Percentiles rank a stretch among this genome's conserved stretches.
These are phyloP conservation scores for Aulographum hederae DNA, from an alignment of 2,329 filamentous ascomycete genomes.

Conservation along the genomic window DNA sequence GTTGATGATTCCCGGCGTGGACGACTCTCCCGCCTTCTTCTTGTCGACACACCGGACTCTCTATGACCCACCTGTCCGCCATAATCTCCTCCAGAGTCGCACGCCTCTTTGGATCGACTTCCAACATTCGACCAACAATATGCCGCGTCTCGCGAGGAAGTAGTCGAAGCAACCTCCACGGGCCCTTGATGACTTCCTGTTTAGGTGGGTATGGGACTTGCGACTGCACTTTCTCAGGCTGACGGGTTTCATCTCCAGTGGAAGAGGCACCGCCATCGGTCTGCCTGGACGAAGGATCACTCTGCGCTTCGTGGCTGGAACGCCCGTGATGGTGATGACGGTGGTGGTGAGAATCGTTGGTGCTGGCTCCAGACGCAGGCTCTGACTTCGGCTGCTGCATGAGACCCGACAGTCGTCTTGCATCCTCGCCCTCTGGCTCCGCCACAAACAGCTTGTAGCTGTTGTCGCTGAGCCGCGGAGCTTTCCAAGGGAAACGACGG, in stretches of 20 bases:
- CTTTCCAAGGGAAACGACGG: conserved; percentile 90
- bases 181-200: conserved; percentile 65
- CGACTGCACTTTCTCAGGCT: conserved; percentile 8
- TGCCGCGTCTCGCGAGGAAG: conserved; percentile 78
- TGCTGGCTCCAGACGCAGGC: conserved; percentile 20
- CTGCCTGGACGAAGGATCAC: not conserved
- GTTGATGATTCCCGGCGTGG: conserved; percentile 58
- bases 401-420: conserved; percentile 8
- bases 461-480: conserved; percentile 78
- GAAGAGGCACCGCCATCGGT: not conserved
- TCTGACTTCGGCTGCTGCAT: conserved; percentile 14
- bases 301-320: not conserved
- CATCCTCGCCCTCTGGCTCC: conserved; percentile 41
- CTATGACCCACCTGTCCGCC: conserved; percentile 62
- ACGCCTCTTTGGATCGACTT: conserved; percentile 65
- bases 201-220: conserved; percentile 39
- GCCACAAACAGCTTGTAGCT: conserved; percentile 88
- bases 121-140: conserved; percentile 84
- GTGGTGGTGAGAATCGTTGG: conserved; percentile 10
- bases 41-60: conserved; percentile 54
- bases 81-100: conserved; percentile 76
- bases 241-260: conserved; percentile 1
- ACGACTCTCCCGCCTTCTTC: conserved; percentile 56
- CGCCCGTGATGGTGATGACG: conserved; percentile 10
- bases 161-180: conserved; percentile 74